phyloP scores from a whole-genome alignment of 2,329 filamentous ascomycete species.

The Nannizzia gypsea region DNA sequence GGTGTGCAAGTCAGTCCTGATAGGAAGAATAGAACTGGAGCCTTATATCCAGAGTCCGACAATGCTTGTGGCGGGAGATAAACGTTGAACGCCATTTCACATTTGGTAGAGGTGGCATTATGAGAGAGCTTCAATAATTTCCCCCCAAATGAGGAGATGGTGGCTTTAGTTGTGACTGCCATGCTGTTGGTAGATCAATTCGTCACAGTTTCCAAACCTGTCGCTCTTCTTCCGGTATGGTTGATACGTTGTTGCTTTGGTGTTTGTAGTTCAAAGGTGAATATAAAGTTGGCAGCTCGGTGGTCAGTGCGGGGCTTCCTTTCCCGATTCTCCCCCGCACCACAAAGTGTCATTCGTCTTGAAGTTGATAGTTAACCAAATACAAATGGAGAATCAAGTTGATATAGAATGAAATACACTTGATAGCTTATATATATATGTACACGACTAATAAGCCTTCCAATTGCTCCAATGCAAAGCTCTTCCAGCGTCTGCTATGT shows the following conservation, averaged over 20 bases:
- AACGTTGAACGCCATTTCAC: constrained; percentile 85
- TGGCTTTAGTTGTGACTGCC: constrained; percentile 80
- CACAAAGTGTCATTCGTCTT: neutral
- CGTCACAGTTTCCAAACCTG: neutral
- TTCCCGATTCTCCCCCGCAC: neutral
- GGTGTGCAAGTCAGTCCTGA: constrained; percentile 91
- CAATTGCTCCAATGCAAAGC: neutral
- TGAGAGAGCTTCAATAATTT: constrained; percentile 91
- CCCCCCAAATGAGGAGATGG: constrained; percentile 84
- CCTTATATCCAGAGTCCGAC: constrained; percentile 43
- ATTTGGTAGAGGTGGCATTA: constrained; percentile 63
- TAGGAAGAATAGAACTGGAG: constrained; percentile 83
- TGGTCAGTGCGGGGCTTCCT: neutral
- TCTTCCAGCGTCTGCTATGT: neutral
- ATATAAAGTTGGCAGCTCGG: neutral
- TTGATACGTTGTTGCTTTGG: neutral
- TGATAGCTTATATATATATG: neutral
- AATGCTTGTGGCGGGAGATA: constrained; percentile 69
- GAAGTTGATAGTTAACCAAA: too few species aligned
- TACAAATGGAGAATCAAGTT: neutral
- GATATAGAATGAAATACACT: neutral
- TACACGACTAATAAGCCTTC: neutral
- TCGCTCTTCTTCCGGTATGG: neutral
- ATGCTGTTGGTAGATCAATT: constrained; percentile 35
- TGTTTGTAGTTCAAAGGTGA: neutral